Evolutionary conservation across 768 basidiomycete species (phyloP).

Genomic region (Trametes cubensis): DNA sequence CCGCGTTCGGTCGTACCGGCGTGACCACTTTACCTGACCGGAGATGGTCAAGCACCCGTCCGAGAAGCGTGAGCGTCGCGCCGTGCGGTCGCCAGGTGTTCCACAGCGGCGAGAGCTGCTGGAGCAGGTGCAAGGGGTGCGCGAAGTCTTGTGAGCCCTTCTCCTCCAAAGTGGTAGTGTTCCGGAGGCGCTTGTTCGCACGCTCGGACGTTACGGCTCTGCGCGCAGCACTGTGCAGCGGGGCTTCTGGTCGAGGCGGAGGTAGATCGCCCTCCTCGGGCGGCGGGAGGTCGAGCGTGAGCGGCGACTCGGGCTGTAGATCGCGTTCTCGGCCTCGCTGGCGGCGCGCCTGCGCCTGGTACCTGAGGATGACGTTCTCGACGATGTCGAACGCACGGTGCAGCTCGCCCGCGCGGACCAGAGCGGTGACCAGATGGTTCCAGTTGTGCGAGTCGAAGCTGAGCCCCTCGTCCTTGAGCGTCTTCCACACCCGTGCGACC

Average conservation of each 20-base stretch:
- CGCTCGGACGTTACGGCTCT: slow-evolving; percentile 2
- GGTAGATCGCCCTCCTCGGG: slow-evolving; percentile 24
- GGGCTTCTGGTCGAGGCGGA: slow-evolving; percentile 18
- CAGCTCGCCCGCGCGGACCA: slow-evolving; percentile 80
- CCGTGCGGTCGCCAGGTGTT: slow-evolving; percentile 67
- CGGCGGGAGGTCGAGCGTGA: slow-evolving; percentile 29
- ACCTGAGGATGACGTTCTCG: slow-evolving; percentile 74
- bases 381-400: slow-evolving; percentile 82
- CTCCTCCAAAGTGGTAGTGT: background rate
- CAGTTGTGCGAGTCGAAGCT: slow-evolving; percentile 88
- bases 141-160: slow-evolving; percentile 47
- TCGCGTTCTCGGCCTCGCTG: slow-evolving; percentile 21
- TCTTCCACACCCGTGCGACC: slow-evolving; percentile 69
- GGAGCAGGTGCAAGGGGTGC: slow-evolving; percentile 61
- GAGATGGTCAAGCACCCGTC: slow-evolving; percentile 50
- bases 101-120: slow-evolving; percentile 66
- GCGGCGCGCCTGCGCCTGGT: slow-evolving; percentile 39
- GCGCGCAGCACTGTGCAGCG: slow-evolving; percentile 19
- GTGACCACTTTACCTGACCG: slow-evolving; percentile 51
- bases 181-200: slow-evolving; percentile 15
- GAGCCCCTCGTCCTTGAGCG: slow-evolving; percentile 63
- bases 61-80: slow-evolving; percentile 50
- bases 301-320: slow-evolving; percentile 28
- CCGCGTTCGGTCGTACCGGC: slow-evolving; percentile 40
- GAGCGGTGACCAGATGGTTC: slow-evolving; percentile 79